Conservation (phyloP, 805 yeast genomes). For the Candida lessepsii region DNA sequence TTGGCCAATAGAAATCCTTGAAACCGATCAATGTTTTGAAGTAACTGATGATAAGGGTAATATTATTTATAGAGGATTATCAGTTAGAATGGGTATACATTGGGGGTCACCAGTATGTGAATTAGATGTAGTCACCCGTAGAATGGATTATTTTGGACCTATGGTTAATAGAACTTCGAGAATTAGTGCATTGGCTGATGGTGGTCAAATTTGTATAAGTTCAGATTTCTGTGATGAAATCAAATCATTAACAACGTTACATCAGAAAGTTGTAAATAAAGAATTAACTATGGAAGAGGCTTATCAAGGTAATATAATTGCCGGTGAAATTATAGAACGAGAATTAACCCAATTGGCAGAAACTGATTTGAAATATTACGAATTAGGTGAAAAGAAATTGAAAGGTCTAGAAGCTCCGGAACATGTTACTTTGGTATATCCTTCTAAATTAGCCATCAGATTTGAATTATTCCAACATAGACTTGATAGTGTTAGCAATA, state of each 20-base stretch:
- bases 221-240: constrained; percentile 78
- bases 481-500: constrained; percentile 23
- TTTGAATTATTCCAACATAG: constrained; percentile 42
- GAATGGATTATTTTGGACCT: constrained; percentile 99
- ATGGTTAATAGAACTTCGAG: constrained; percentile 96
- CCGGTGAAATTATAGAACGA: constrained; percentile 56
- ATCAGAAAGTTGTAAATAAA: constrained; percentile 35
- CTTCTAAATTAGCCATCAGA: constrained; percentile 61
- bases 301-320: constrained; percentile 46
- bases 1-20: constrained; percentile 93
- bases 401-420: constrained; percentile 96
- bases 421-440: constrained; percentile 74
- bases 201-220: constrained; percentile 93
- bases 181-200: constrained; percentile 92
- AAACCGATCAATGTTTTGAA: constrained; percentile 80
- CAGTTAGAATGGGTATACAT: constrained; percentile 97
- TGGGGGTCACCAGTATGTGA: constrained; percentile 99
- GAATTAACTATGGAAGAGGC: constrained; percentile 34
- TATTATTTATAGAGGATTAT: constrained; percentile 77
- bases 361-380: constrained; percentile 65
- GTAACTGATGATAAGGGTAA: constrained; percentile 61
- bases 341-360: constrained; percentile 65
- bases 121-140: constrained; percentile 86
- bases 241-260: constrained; percentile 51
- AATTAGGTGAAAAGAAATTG: constrained; percentile 81